Evolutionary conservation across 108 stramenopile species (phyloP), one percentile per base, ranked within the genome.

Genomic region (Seminavis robusta): DNA sequence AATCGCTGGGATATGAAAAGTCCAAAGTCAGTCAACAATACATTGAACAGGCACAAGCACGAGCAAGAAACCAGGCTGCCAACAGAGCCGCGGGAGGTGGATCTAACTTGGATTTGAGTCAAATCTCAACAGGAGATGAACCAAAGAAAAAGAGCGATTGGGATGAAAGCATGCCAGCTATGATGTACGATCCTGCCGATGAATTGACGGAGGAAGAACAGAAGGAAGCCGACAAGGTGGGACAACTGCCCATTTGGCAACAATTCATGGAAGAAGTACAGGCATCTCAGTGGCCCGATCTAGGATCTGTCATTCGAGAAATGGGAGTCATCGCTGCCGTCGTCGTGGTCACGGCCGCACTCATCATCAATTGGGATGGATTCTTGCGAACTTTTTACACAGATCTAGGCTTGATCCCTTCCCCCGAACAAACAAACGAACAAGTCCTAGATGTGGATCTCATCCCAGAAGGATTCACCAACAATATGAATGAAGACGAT

Each of bases 201-300:
- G 83, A 88, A 46, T 60, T 92, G 57, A 73, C 90, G 17, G 63
- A 80, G 24, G 90, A 92, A 68, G 82, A 92, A 67, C 69, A 68
- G 73, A 63, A 62, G 4, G 77, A 92, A 61, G 84, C 80, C 27
- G 90, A 92, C 56, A 76, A 75, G 17, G 66, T 74, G 41, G 83
- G 78, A 37, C 55, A 58, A 31, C 60, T 79, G 64, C 73, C 61
- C 17, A 15, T 83, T 13, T 51, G 50, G 19, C 82, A 92, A 29
- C 84, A 86, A 57, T 19, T 67, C 16, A 60, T 42, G 43, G 59
- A 75, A 32, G 86, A 86, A 41, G 23, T 83, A 19, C 31, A 46
- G 13, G 65, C 76, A 36, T 67, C 82, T 0, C 58, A 65, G 17
- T 92, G 76, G 37, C 90, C 90, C 9, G 59, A 69, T 52, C 61